These are phyloP conservation scores for Thielaviopsis euricoi DNA, from an alignment of 2,329 filamentous ascomycete genomes.

Conservation along the genomic window DNA sequence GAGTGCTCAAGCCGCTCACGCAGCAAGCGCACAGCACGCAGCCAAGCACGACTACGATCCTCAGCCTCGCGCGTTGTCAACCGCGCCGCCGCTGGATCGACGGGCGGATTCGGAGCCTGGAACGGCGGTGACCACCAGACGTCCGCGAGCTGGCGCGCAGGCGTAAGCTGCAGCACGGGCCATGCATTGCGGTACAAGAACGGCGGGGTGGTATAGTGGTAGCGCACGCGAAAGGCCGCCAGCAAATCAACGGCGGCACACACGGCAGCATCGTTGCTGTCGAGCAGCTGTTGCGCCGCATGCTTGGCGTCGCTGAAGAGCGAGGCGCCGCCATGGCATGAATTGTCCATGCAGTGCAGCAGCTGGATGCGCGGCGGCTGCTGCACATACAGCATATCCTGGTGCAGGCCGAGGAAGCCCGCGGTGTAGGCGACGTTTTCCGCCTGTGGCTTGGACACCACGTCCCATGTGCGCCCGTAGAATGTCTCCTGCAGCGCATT, in stretches of 20 bases:
- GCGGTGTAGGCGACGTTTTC: slow-evolving; percentile 89
- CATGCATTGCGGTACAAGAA: slow-evolving; percentile 44
- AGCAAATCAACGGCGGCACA: slow-evolving; percentile 22
- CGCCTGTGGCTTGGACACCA: slow-evolving; percentile 62
- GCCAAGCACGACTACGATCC: slow-evolving; percentile 23
- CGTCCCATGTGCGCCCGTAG: slow-evolving; percentile 84
- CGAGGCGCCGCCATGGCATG: slow-evolving; percentile 63
- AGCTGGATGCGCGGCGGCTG: slow-evolving; percentile 71
- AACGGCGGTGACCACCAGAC: slow-evolving; percentile 63
- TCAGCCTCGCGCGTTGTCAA: slow-evolving; percentile 9
- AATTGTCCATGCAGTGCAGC: slow-evolving; percentile 76
- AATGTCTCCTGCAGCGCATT: slow-evolving; percentile 73
- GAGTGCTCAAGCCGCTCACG: slow-evolving; percentile 39
- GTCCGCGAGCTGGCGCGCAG: slow-evolving; percentile 14
- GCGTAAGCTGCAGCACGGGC: slow-evolving; percentile 30
- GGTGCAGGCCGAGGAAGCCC: slow-evolving; percentile 70
- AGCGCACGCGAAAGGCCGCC: slow-evolving; percentile 32
- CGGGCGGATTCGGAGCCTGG: slow-evolving; percentile 37
- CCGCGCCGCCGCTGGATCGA: neutral
- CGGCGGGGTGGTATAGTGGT: slow-evolving; percentile 52
- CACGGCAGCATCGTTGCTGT: slow-evolving; percentile 7
- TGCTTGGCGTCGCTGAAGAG: slow-evolving; percentile 65
- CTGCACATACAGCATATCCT: slow-evolving; percentile 78
- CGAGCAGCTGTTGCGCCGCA: slow-evolving; percentile 31
- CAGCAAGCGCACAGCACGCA: slow-evolving; percentile 37